These are phyloP conservation scores for Neopestalotiopsis rosae DNA, from an alignment of 2,329 filamentous ascomycete genomes.

Conservation along the genomic window DNA sequence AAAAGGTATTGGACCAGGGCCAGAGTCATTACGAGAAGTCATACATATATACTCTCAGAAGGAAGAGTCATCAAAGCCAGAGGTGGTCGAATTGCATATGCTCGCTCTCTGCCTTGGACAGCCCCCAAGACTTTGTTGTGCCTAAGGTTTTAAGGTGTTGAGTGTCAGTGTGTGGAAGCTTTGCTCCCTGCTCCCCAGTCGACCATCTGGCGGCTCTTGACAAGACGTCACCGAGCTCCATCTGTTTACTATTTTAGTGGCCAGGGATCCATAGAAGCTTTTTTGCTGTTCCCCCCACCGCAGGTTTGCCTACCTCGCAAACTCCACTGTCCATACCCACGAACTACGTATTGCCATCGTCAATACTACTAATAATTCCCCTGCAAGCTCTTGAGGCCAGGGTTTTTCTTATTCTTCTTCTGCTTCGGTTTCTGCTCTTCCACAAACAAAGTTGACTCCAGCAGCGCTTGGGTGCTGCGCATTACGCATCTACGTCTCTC, in stretches of 20 bases:
- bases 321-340: constrained; percentile 8
- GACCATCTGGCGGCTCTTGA: neutral
- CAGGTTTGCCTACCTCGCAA: neutral
- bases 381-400: constrained; percentile 1
- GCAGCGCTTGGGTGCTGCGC: neutral
- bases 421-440: neutral
- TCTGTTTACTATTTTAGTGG: constrained; percentile 12
- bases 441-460: neutral
- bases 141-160: no score
- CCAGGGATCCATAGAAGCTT: constrained; percentile 6
- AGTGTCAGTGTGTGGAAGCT: no score
- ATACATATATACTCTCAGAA: no score
- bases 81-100: no score
- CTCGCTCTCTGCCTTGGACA: no score
- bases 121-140: no score
- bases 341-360: neutral
- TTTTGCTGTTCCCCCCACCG: neutral
- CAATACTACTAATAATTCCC: neutral
- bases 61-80: no score
- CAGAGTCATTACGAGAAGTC: no score
- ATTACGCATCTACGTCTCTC: neutral
- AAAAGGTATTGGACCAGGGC: no score
- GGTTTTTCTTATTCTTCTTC: neutral
- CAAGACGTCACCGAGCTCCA: constrained; percentile 17
- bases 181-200: neutral